Evolutionary conservation across 805 yeast species (phyloP), one percentile per base, ranked within the genome.

Genomic region (Ogataea minuta): DNA sequence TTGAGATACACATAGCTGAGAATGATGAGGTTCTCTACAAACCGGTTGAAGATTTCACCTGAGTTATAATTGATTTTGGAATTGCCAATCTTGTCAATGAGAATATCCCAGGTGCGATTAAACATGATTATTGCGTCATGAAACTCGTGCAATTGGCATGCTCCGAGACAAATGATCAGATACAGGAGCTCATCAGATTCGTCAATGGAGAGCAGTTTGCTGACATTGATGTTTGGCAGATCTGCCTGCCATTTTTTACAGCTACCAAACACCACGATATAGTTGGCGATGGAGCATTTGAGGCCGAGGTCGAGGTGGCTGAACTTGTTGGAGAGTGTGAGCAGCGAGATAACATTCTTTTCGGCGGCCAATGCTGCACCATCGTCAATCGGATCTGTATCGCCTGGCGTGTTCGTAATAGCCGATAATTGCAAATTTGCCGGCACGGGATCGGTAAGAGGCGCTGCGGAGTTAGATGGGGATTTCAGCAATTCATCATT

Each of bases 151-250:
- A 62, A 60, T 33, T 60, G 62, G 17, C 65, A 61, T 20, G 71
- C 68, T 4, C 80, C 80, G 29, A 73, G 50, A 9, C 78, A 65
- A 4, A 75, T 45, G 1, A 75, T 56, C 6, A 74, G 59, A 47
- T 72, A 71, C 5, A 73, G 57, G 15, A 72, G 51, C 17, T 67
- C 68, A 43, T 71, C 69, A 36, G 64, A 52, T 36, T 58, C 65
- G 23, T 49, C 52, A 8, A 54, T 28, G 32, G 41, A 33, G 41
- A 52, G 34, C 38, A 63, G 47, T 40, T 47, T 46, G 54, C 52
- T 29, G 19, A 50, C 32, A 28, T 43, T 41, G 13, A 53, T 50
- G 4, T 43, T 23, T 2, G 58, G 56, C 7, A 54, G 36, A n/a
- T 53, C 53, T 24, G 43, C 48, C 9, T 34, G 34, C 34, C 43